A percentile compares a stretch with the other conserved stretches of the same genome.
Evolutionary conservation across 805 yeast species (phyloP).

Genomic region (Ogataea trehalophila): DNA sequence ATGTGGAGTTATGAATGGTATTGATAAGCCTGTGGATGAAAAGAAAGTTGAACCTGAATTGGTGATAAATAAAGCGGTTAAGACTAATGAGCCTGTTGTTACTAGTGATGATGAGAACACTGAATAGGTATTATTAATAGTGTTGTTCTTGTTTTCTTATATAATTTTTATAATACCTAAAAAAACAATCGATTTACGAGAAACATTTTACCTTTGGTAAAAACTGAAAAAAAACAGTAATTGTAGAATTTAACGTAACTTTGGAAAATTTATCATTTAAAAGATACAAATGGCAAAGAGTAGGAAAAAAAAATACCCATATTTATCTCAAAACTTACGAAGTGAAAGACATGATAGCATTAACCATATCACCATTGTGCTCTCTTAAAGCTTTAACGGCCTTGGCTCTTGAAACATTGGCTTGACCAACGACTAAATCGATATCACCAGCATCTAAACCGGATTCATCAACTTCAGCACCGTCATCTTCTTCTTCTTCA

Average conservation of each 20-base stretch:
- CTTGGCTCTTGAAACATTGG: constrained; percentile 81
- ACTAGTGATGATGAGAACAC: too few relatives aligned
- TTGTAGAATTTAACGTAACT: too few relatives aligned
- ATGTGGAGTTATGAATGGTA: constrained; percentile 46
- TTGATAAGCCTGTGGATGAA: constrained; percentile 1
- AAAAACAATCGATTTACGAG: too few relatives aligned
- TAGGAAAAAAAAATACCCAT: not conserved
- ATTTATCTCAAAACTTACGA: constrained; percentile 9
- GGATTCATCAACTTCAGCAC: constrained; percentile 74
- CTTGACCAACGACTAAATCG: constrained; percentile 84
- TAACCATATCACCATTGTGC: constrained; percentile 91
- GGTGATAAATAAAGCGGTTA: not conserved
- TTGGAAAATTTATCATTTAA: too few relatives aligned
- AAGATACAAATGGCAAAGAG: not conserved
- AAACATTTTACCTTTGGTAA: too few relatives aligned
- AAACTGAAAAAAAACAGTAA: too few relatives aligned
- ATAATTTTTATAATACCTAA: too few relatives aligned
- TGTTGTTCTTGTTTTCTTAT: too few relatives aligned
- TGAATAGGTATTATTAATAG: too few relatives aligned
- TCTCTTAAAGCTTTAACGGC: constrained; percentile 87
- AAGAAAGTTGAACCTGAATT: not conserved
- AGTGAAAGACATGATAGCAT: constrained; percentile 82
- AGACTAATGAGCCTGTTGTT: not conserved
- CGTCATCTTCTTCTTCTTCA: constrained; percentile 43
- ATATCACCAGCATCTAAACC: constrained; percentile 82